Evolutionary conservation across 2,329 filamentous ascomycete species (phyloP), one percentile per base, ranked within the genome.

Genomic region (Ceratocystis smalleyi): DNA sequence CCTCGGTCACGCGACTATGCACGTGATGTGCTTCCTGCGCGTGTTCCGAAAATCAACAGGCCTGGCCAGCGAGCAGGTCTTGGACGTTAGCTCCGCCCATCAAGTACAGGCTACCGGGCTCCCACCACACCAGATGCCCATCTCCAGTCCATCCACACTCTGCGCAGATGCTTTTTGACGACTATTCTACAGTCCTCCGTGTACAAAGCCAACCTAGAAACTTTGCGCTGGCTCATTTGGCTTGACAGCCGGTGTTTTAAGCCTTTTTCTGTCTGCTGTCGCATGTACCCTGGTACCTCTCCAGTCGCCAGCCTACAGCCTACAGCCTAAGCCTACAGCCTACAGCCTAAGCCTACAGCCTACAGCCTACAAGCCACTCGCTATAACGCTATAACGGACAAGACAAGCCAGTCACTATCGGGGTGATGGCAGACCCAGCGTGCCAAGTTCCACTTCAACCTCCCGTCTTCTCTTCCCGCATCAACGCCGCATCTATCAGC

Each of bases 391-490:
- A 55, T 40, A 55, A 43, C 59, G 43, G 59, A 61, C 59, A 32
- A 61, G 59, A 61, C 51, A 63, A 63, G 61, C 43, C 61, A 35
- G 61, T 55, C 61, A 35, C 47, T 55, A 30, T 63, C 45, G 61
- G 47, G 32, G 49, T 55, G 47, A 55, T 55, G 61, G 61, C 45
- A 63, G 27, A 43, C 19, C 35, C 27, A 63, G 49, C 45, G 62
- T 64, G 55, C 62, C 62, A 51, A 60, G 51, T 62, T 64, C 47
- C 47, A 64, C 74, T 75, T 78, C 74, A 79, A 83, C 80, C 76
- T 83, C 80, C 81, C 74, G 76, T 77, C 77, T 78, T 73, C 74
- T 75, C 75, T 75, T 74, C 74, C 79, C 75, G 76, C 75, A 74
- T 77, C 80, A 79, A 77, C 73, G 71, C 72, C 72, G 73, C 72